These are phyloP conservation scores for Podaxis sp. DNA, from an alignment of 768 basidiomycete species.

Conservation along the genomic window DNA sequence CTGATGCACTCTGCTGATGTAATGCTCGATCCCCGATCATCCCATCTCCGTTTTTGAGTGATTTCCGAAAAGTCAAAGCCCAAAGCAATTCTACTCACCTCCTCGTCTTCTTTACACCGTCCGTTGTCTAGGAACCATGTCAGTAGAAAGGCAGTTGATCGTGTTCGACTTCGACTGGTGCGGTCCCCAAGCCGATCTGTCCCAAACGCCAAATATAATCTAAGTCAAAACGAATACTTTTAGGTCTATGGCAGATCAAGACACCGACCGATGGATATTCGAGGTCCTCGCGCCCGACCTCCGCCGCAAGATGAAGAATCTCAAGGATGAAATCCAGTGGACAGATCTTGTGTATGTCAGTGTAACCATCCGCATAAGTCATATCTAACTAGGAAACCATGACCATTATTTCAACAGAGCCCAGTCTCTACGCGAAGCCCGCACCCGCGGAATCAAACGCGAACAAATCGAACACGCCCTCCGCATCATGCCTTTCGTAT, in stretches of 20 bases:
- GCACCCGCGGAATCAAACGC: slow-evolving; percentile 64
- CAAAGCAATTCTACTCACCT: slow-evolving; percentile 4
- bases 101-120: background rate
- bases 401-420: slow-evolving; percentile 40
- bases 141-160: slow-evolving; percentile 63
- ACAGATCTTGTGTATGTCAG: slow-evolving; percentile 87
- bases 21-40: slow-evolving; percentile 4
- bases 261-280: slow-evolving; percentile 91
- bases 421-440: slow-evolving; percentile 69
- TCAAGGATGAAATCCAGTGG: slow-evolving; percentile 73
- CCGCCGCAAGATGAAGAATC: slow-evolving; percentile 75
- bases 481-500: slow-evolving; percentile 81
- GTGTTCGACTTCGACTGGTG: slow-evolving; percentile 98
- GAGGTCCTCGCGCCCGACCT: slow-evolving; percentile 86
- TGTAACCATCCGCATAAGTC: no score
- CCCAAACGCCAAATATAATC: background rate
- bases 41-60: slow-evolving; percentile 8
- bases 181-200: slow-evolving; percentile 11
- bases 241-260: slow-evolving; percentile 93
- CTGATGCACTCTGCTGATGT: background rate
- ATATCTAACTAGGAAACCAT: slow-evolving; percentile 8
- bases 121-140: background rate
- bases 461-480: slow-evolving; percentile 80
- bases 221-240: background rate
- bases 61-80: slow-evolving; percentile 12